Conservation (phyloP, 305 asterid genomes). For the Solanum aculeatissimum region DNA sequence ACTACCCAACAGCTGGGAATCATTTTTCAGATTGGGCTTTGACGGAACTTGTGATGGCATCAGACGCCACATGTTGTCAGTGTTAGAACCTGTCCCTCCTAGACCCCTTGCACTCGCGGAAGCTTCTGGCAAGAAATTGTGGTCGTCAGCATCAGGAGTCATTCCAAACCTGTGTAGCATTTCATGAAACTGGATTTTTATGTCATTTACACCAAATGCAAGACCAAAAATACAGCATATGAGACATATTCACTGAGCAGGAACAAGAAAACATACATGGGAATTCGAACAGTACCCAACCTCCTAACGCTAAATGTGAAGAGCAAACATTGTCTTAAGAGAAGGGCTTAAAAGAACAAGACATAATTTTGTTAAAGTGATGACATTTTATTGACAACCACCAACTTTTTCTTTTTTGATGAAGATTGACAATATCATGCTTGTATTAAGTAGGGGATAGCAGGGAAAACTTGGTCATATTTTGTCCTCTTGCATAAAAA, state of each 20-base stretch:
- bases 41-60: constrained; percentile 55
- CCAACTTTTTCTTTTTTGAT: not conserved
- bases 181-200: not conserved
- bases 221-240: not conserved
- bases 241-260: not conserved
- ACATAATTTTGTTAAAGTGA: not conserved
- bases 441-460: not conserved
- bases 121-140: constrained; percentile 48
- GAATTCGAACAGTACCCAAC: not conserved
- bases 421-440: not conserved
- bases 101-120: constrained; percentile 37
- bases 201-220: not conserved
- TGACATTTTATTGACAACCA: not conserved
- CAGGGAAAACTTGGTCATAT: not conserved
- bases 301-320: not conserved
- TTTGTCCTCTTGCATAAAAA: not conserved
- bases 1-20: constrained; percentile 33
- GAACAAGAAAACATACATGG: not conserved
- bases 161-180: constrained; percentile 46
- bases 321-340: not conserved
- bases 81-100: constrained; percentile 36
- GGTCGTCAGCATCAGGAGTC: constrained; percentile 32
- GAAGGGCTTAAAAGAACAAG: not conserved
- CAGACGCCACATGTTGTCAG: constrained; percentile 44
- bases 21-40: constrained; percentile 38